Evolutionary conservation across 495 filamentous ascomycete genomes (phyloP).

Genomic region (Penicillium paradoxum): DNA sequence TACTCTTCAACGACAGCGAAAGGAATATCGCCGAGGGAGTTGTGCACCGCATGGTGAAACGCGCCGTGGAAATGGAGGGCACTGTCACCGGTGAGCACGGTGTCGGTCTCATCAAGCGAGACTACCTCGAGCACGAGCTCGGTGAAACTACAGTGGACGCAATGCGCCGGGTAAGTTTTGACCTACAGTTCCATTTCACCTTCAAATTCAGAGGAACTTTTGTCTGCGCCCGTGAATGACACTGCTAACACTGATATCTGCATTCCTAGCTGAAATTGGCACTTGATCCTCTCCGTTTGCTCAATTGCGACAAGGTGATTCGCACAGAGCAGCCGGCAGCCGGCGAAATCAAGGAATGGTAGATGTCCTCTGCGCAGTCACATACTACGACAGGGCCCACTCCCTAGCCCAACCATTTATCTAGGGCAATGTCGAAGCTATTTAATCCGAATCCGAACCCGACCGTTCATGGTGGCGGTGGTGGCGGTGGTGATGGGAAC

Average conservation of each 20-base stretch:
- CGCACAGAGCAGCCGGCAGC: constrained; percentile 38
- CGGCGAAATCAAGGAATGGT: constrained; percentile 42
- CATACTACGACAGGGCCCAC: background rate
- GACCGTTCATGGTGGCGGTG: constrained; percentile 26
- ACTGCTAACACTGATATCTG: constrained; percentile 10
- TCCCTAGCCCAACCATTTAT: background rate
- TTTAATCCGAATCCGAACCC: constrained; percentile 21
- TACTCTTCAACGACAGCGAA: constrained; percentile 55
- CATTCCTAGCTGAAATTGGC: constrained; percentile 54
- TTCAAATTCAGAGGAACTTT: background rate
- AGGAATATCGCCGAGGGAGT: constrained; percentile 45
- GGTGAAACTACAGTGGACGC: constrained; percentile 53
- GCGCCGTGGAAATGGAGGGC: constrained; percentile 60
- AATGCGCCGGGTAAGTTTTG: constrained; percentile 55
- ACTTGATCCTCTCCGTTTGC: constrained; percentile 58
- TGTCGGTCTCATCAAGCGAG: constrained; percentile 56
- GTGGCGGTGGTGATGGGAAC: constrained; percentile 31
- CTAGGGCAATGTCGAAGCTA: background rate
- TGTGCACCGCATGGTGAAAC: constrained; percentile 57
- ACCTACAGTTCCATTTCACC: background rate
- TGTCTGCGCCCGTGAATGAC: background rate
- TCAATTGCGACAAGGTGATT: constrained; percentile 66
- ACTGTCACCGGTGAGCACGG: constrained; percentile 63
- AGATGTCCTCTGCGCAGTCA: background rate
- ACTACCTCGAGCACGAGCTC: constrained; percentile 56